Evolutionary conservation across 23 red algal genomes (phyloP).

Genomic region (Chondrus crispus): DNA sequence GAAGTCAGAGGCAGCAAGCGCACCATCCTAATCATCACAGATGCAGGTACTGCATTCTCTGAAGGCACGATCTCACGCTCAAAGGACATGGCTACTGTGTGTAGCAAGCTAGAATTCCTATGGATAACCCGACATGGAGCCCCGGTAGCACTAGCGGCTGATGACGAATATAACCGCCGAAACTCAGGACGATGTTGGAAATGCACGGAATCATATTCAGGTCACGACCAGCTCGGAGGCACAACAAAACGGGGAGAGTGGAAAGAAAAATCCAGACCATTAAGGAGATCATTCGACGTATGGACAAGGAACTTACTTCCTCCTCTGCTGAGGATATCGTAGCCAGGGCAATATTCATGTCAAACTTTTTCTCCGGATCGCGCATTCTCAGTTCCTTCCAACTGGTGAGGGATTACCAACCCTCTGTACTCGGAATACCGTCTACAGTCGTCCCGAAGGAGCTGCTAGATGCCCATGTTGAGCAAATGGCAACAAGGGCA

Average conservation of each 20-base stretch:
- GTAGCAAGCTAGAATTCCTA: background rate
- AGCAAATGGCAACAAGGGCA: conserved; percentile 1
- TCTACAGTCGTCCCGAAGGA: background rate
- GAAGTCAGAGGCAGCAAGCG: background rate
- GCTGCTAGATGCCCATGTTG: background rate
- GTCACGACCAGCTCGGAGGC: background rate
- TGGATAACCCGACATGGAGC: conserved; percentile 16
- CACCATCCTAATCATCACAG: background rate
- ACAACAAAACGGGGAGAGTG: conserved; percentile 16
- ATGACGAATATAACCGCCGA: background rate
- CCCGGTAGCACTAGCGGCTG: background rate
- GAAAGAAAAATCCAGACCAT: background rate
- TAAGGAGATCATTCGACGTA: background rate
- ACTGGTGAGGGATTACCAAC: background rate
- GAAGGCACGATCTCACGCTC: background rate
- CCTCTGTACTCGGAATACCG: background rate
- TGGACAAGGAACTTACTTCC: background rate
- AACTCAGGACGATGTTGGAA: background rate
- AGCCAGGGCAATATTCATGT: background rate
- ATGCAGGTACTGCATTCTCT: background rate
- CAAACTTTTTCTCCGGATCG: background rate
- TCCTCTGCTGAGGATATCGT: background rate
- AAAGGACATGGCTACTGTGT: background rate
- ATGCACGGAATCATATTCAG: background rate
- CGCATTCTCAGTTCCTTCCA: background rate